Evolutionary conservation across 2,329 filamentous ascomycete species (phyloP).

Genomic region (Fusarium decemcellulare): DNA sequence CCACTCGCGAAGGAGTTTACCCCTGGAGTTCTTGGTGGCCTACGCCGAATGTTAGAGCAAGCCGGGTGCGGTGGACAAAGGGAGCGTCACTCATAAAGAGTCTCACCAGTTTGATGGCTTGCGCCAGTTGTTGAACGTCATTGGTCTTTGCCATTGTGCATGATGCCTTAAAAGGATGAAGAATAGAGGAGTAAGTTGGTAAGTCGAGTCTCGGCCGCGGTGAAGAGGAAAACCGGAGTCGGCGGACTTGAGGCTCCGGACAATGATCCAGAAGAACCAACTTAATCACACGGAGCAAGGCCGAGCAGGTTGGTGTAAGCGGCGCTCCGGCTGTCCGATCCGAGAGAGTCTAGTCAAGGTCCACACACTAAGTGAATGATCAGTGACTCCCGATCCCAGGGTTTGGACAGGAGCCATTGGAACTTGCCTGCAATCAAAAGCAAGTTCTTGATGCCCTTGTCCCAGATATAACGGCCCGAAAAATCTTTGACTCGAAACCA

Average conservation of each 20-base stretch:
- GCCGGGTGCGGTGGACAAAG: neutral
- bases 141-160: conserved; percentile 36
- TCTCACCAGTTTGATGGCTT: conserved; percentile 42
- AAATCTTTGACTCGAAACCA: conserved; percentile 1
- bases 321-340: conserved; percentile 13
- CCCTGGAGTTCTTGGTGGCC: conserved; percentile 34
- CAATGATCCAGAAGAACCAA: conserved; percentile 8
- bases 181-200: conserved; percentile 6
- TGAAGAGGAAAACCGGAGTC: conserved; percentile 6
- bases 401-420: neutral
- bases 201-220: conserved; percentile 20
- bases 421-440: neutral
- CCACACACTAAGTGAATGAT: conserved; percentile 1
- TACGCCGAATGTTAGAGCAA: conserved; percentile 25
- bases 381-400: neutral
- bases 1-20: conserved; percentile 55
- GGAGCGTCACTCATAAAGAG: neutral
- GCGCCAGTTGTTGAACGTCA: conserved; percentile 32
- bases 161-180: neutral
- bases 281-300: conserved; percentile 7
- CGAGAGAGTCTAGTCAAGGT: neutral
- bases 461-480: neutral
- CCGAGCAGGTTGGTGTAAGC: conserved; percentile 21
- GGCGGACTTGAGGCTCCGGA: conserved; percentile 32
- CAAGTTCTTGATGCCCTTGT: neutral